A percentile compares a stretch with the other conserved stretches of the same genome.
Conservation (phyloP, 2,329 filamentous ascomycete genomes). For the Neofusicoccum parvum region DNA sequence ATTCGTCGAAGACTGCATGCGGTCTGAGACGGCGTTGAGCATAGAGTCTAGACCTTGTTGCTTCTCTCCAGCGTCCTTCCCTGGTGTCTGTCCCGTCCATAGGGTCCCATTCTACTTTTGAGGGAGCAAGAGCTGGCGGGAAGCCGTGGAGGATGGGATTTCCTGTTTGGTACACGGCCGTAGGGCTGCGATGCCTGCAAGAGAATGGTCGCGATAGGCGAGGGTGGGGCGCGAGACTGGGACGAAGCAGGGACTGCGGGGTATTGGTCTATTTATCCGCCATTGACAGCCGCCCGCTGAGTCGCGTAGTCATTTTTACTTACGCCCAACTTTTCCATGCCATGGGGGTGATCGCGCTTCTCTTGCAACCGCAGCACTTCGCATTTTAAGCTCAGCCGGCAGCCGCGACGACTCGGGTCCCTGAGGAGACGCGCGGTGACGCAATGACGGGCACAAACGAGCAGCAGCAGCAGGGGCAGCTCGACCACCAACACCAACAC, state of each 20-base stretch:
- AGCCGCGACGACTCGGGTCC: conserved; percentile 1
- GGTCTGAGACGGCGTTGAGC: too few species aligned
- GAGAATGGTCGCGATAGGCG: background rate
- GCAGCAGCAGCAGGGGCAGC: background rate
- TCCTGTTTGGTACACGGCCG: background rate
- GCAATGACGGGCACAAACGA: background rate
- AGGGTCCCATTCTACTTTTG: too few species aligned
- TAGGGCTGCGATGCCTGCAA: background rate
- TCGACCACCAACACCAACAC: background rate
- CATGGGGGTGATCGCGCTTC: background rate
- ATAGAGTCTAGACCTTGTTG: too few species aligned
- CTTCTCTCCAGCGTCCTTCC: too few species aligned
- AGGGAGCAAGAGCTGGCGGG: too few species aligned
- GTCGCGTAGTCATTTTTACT: background rate
- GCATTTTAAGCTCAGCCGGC: background rate
- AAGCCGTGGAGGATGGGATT: background rate
- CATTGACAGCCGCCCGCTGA: background rate
- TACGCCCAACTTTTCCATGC: background rate
- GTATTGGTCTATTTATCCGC: conserved; percentile 1
- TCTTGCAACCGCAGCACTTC: background rate
- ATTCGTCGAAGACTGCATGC: too few species aligned
- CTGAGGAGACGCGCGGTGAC: conserved; percentile 2
- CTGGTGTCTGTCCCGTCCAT: too few species aligned
- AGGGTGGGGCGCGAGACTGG: background rate
- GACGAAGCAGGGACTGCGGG: conserved; percentile 6